Base-by-base conservation (phyloP, 1,284 basidiomycete species). In the Cutaneotrichosporon cutaneum region DNA sequence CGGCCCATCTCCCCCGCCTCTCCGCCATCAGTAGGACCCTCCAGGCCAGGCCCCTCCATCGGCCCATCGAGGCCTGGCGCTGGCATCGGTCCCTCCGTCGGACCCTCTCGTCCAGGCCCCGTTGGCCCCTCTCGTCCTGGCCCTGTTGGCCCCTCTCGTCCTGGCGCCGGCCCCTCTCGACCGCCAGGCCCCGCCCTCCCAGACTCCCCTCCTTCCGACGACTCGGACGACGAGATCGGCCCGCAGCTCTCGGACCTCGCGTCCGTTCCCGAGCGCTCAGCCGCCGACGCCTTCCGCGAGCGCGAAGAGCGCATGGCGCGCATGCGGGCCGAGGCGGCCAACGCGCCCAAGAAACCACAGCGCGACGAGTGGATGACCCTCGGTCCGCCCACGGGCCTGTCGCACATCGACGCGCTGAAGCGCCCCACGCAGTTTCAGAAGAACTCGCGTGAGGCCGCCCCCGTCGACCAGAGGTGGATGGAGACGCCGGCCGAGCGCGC, bases 361-460 rank as follows among this genome's bases (percentile, higher is more conserved):
- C 56, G 94, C 58, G 91, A 94, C 35, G 92, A 94, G 75, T 96
- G 93, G 93, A 96, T 96, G 94, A 83, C 95, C 42, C 88, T 90
- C 0, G 93, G 93, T 1, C 93, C 94, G 0, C 86, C 88, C 13
- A 85, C 86, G 0, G 87, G 89, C 2, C 52, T 54, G 3, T 35
- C 33, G 7, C 48, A 54, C 21, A 52, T 56, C 4, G 89, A 91
- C 72, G 87, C 89, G 1, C 86, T 87, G 2, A 87, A 89, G n/a
- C 85, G 85, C 51, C 83, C 84, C 0, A 82, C 84, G 10, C 82
- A 70, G 27, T 77, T 78, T 57, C 75, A 76, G 59, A 71, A 71
- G 33, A 67, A 69, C 1, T 62, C 66, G 21, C 56, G 82, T 1
- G 75, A 68, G 75, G 65, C 77, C 78, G 70, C 73, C 5, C 58